These are phyloP conservation scores for Phlebiopsis gigantea DNA, from an alignment of 768 basidiomycete species.

Conservation along the genomic window DNA sequence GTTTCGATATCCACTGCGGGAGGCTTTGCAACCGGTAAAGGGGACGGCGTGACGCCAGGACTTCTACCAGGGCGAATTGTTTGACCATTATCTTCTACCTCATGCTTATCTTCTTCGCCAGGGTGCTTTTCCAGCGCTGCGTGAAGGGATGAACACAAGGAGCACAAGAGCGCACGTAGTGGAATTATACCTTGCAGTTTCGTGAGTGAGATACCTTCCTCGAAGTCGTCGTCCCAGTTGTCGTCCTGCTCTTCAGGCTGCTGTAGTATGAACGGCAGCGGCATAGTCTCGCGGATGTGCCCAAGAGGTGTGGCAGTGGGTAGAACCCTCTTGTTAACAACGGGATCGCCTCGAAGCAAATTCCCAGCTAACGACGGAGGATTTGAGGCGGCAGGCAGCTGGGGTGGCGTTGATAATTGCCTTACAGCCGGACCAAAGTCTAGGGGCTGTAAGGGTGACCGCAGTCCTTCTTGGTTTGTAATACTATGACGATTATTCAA, in stretches of 20 bases:
- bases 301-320: slow-evolving; percentile 12
- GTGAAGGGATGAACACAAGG: background rate
- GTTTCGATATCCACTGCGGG: slow-evolving; percentile 59
- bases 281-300: slow-evolving; percentile 33
- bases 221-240: slow-evolving; percentile 99
- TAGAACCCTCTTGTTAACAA: slow-evolving; percentile 5
- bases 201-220: slow-evolving; percentile 84
- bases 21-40: slow-evolving; percentile 49
- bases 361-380: background rate
- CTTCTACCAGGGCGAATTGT: slow-evolving; percentile 77
- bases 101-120: slow-evolving; percentile 48
- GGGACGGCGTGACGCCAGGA: slow-evolving; percentile 42
- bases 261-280: slow-evolving; percentile 60
- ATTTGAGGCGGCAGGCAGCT: background rate
- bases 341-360: background rate
- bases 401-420: background rate
- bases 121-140: slow-evolving; percentile 57
- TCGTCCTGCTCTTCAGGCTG: slow-evolving; percentile 85
- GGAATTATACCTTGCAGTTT: slow-evolving; percentile 61
- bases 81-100: slow-evolving; percentile 68
- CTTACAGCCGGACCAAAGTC: slow-evolving; percentile 14
- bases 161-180: background rate
- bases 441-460: slow-evolving; percentile 29
- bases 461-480: slow-evolving; percentile 30
- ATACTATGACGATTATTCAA: slow-evolving; percentile 55